phyloP scores from a whole-genome alignment of 139 green algal species.

The Tetradesmus lagerheimii region DNA sequence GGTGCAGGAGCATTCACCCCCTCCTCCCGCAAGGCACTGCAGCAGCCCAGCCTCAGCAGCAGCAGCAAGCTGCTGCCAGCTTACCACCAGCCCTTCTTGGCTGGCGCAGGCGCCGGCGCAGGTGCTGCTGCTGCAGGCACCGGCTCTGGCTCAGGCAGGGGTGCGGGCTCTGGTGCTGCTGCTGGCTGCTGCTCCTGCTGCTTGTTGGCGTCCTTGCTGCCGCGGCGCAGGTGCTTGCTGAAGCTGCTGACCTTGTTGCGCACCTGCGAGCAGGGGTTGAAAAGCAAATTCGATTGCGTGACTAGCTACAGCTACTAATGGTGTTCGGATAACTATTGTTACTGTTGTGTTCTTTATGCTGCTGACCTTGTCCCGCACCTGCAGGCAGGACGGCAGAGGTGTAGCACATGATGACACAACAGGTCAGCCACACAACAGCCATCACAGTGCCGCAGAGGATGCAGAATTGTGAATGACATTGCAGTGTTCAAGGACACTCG shows the following conservation, averaged over 20 bases:
- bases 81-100: conserved; percentile 46
- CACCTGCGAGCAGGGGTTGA: too few species aligned
- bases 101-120: neutral
- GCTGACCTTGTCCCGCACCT: neutral
- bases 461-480: too few species aligned
- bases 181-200: neutral
- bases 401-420: neutral
- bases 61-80: neutral
- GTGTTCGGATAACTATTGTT: too few species aligned
- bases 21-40: neutral
- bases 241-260: neutral
- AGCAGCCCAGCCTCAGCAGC: neutral
- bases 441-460: neutral
- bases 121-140: neutral
- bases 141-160: conserved; percentile 26
- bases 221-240: conserved; percentile 7
- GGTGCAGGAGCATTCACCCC: neutral
- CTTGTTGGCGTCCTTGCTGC: neutral
- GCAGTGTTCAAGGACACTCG: too few species aligned
- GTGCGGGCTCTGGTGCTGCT: neutral
- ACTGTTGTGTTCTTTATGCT: too few species aligned
- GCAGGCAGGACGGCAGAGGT: neutral
- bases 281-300: too few species aligned
- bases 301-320: too few species aligned
- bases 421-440: neutral